Base-by-base conservation (phyloP, 805 yeast species). In the Gaillardinia entomophila region DNA sequence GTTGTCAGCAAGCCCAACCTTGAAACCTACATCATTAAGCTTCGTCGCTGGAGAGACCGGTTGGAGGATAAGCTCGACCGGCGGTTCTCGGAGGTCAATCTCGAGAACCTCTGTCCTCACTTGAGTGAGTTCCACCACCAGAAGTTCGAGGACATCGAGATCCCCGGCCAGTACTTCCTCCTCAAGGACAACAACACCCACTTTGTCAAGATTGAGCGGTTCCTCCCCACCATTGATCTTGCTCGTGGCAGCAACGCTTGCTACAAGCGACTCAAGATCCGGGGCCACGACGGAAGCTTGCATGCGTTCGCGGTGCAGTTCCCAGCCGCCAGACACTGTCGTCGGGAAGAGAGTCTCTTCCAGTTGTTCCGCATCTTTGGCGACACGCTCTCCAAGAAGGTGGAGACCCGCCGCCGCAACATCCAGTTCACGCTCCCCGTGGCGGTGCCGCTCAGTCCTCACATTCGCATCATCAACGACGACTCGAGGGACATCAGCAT, bases 81-180 rank as follows among this genome's bases (percentile, higher is more conserved):
- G 42, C 73, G 94, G 37, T 81, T 87, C 35, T 75, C 79, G 18
- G 75, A 77, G 45, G 83, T 88, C 31, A 83, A 88, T 45, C 60
- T 92, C 41, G 98, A 92, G 59, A 78, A 88, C 36, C 69, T 92
- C 41, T 88, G 97, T 49, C 96, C 97, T 12, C 97, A 90, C 47
- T 68, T 92, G 56, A 82, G 95, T 53, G 96, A 89, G 53, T 92
- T 94, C 76, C 98, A 92, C 60, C 96, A 92, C 55, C 97, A 92
- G 56, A 90, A 88, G 60, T 92, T 92, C 53, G 99, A 92, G 55
- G 98, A 92, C 31, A 86, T 92, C 37, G 98, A 92, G 55, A 79
- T 92, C 37, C 98, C 98, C 0, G 98, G 99, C 2, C 99, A 92
- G 53, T 92, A 92, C 51, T 64, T 89, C 51, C 67, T 87, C 62